Base-by-base conservation (phyloP, 1,284 basidiomycete genomes). In the Gomphus bonarii region DNA sequence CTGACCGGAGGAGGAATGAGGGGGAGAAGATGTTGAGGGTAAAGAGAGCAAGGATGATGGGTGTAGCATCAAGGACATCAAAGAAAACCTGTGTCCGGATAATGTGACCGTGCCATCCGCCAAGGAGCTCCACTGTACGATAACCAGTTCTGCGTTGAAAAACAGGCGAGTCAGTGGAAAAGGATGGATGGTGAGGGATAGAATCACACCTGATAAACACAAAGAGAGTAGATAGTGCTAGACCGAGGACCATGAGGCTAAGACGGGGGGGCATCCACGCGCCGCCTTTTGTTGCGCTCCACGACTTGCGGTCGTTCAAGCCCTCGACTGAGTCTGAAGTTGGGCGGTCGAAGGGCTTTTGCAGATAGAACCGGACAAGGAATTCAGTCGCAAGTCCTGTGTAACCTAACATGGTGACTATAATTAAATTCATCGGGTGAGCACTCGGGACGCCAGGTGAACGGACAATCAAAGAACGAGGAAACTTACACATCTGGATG, bases 401-500 rank as follows among this genome's bases (percentile, higher is more conserved):
- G 18, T 54, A 54, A 22, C 40, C 42, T 12, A 54, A 8, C 30
- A 54, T 51, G 12, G 22, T 12, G 11, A 25, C 50, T 51, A 9
- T 16, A 11, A 40, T 38, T 36, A 6, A 9, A 35, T 35, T 8
- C 33, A 35, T 35, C 33, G 33, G 33, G 7, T 35, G 33, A 35
- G 33, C 11, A 35, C 8, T 35, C 33, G 33, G 8, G 3, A 2
- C 33, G 33, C 33, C 8, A 2, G 33, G 1, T 10, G 33, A 12
- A 35, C 2, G 11, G 33, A 12, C 8, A 33, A 33, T 4, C 5
- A 10, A 10, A 33, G 31, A 10, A 10, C 7, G 33, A 12, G 11
- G 33, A 35, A 35, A 35, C 73, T 55, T 54, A 79, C 78, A 66
- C 50, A 82, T 68, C 64, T 83, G 81, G 60, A 81, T 72, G 33